Evolutionary conservation across 2,329 filamentous ascomycete species (phyloP).

Genomic region (Penicillium corylophilum): DNA sequence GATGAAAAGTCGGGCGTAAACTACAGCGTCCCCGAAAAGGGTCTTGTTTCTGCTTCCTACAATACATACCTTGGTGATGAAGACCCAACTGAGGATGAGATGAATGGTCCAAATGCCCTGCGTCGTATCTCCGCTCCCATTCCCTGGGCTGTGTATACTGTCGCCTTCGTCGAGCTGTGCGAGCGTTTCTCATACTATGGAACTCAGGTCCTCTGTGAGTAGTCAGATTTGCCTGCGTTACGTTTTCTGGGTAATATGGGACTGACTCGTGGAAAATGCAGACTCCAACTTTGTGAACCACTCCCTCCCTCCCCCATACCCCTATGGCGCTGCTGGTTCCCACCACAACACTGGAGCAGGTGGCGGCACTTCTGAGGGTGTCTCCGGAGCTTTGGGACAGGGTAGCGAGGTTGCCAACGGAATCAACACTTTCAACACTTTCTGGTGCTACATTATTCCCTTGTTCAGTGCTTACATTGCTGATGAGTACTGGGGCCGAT

Average conservation of each 20-base stretch:
- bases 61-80: slow-evolving; percentile 13
- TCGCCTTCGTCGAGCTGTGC: slow-evolving; percentile 72
- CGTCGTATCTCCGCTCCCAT: slow-evolving; percentile 23
- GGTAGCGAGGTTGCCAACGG: slow-evolving; percentile 55
- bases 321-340: slow-evolving; percentile 15
- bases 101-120: slow-evolving; percentile 21
- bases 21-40: slow-evolving; percentile 9
- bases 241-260: not conserved
- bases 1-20: not conserved
- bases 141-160: slow-evolving; percentile 65
- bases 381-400: slow-evolving; percentile 56
- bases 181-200: slow-evolving; percentile 80
- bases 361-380: slow-evolving; percentile 42
- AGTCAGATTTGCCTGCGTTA: not conserved
- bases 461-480: slow-evolving; percentile 63
- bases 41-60: slow-evolving; percentile 14
- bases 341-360: slow-evolving; percentile 56
- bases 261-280: slow-evolving; percentile 13
- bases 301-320: slow-evolving; percentile 53
- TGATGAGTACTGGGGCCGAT: slow-evolving; percentile 69
- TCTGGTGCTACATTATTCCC: slow-evolving; percentile 63
- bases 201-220: slow-evolving; percentile 36
- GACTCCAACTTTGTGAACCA: slow-evolving; percentile 61
- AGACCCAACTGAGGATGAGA: slow-evolving; percentile 30
- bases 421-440: slow-evolving; percentile 57